Conservation (phyloP, 2,329 filamentous ascomycete species). For the Cladosporium velox region DNA sequence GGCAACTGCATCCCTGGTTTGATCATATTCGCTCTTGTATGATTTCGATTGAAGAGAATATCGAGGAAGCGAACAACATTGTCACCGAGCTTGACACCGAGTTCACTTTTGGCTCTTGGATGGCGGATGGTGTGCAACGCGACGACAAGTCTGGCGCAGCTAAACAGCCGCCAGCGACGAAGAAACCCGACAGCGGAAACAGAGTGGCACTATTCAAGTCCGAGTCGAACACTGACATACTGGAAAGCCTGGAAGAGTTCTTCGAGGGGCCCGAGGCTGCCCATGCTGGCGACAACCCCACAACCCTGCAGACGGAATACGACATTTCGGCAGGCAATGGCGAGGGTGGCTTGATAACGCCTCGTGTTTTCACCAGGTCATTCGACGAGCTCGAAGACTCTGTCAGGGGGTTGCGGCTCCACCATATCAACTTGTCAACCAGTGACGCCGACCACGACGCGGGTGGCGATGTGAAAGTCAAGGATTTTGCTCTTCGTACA, state of each 20-base stretch:
- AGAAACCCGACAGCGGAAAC: neutral
- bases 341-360: conserved; percentile 22
- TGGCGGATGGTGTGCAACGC: neutral
- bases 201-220: neutral
- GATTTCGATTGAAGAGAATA: neutral
- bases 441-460: conserved; percentile 3
- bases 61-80: conserved; percentile 19
- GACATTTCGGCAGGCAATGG: conserved; percentile 10
- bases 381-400: conserved; percentile 29
- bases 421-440: conserved; percentile 6
- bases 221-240: neutral
- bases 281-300: neutral
- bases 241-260: conserved; percentile 4
- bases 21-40: conserved; percentile 1
- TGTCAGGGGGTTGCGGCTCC: conserved; percentile 24
- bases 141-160: neutral
- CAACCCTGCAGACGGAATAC: neutral
- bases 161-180: neutral
- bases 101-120: conserved; percentile 21
- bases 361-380: conserved; percentile 33
- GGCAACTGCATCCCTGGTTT: conserved; percentile 4
- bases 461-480: conserved; percentile 14
- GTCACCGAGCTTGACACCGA: conserved; percentile 23
- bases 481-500: conserved; percentile 25
- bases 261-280: neutral